phyloP scores from a whole-genome alignment of 345 rosid genomes.

The Stellera chamaejasme region DNA sequence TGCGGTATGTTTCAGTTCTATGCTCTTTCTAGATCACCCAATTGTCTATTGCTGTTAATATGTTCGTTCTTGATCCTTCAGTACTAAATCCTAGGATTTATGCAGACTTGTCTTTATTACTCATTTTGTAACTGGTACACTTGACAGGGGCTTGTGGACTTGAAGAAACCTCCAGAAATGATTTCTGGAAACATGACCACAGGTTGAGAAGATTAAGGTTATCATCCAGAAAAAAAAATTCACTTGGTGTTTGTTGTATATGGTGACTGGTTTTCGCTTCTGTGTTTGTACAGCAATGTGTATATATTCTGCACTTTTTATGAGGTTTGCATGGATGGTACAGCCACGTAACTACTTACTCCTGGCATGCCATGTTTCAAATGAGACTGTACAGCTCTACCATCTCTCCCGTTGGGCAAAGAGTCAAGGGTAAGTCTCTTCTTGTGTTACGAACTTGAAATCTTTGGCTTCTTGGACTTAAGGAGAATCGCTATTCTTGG shows the following conservation, averaged over 20 bases:
- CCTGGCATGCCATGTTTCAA: conserved; percentile 92
- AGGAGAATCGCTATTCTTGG: neutral
- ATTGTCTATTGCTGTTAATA: neutral
- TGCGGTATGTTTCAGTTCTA: conserved; percentile 45
- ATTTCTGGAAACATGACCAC: conserved; percentile 86
- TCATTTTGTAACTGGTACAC: conserved; percentile 7
- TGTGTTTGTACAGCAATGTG: conserved; percentile 54
- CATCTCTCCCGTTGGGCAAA: conserved; percentile 85
- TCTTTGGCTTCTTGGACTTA: neutral
- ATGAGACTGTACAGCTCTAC: conserved; percentile 93
- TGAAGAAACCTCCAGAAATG: conserved; percentile 91
- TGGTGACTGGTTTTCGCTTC: conserved; percentile 1
- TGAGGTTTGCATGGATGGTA: conserved; percentile 95
- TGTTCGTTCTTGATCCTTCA: neutral
- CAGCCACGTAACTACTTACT: conserved; percentile 78
- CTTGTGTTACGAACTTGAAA: neutral
- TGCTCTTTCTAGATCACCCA: neutral
- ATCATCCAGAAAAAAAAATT: neutral
- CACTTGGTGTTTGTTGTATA: neutral
- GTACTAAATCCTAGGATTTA: neutral
- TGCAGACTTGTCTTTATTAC: neutral
- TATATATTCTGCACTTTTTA: conserved; percentile 62
- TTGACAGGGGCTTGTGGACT: conserved; percentile 78
- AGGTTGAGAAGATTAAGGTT: conserved; percentile 25
- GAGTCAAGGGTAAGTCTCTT: conserved; percentile 48